Percentiles rank a stretch among this genome's conserved stretches.
Evolutionary conservation across 2,329 filamentous ascomycete species (phyloP).

Genomic region (Ilyonectria robusta): DNA sequence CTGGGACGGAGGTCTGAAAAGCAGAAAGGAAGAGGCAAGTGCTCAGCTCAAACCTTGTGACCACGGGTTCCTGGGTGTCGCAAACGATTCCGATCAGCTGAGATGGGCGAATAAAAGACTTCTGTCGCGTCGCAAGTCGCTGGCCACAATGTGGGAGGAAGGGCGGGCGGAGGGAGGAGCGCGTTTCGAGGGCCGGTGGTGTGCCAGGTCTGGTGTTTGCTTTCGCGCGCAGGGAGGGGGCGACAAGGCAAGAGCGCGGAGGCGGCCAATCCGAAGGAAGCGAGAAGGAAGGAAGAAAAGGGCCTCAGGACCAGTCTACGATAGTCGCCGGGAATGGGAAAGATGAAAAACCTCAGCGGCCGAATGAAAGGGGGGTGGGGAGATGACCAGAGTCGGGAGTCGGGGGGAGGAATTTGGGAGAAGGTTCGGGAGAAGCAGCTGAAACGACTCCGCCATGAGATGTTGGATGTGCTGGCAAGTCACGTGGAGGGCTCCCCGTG

Average conservation of each 20-base stretch:
- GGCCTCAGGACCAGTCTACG: slow-evolving; percentile 35
- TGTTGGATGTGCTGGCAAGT: slow-evolving; percentile 33
- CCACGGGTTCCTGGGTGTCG: slow-evolving; percentile 41
- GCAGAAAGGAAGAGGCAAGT: slow-evolving; percentile 57
- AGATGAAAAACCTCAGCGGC: slow-evolving; percentile 41
- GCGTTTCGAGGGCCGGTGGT: slow-evolving; percentile 31
- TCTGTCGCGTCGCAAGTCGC: slow-evolving; percentile 40
- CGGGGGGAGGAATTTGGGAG: slow-evolving; percentile 36
- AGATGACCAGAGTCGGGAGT: slow-evolving; percentile 41
- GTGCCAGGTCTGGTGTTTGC: slow-evolving; percentile 5
- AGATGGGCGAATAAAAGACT: slow-evolving; percentile 23
- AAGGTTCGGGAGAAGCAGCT: slow-evolving; percentile 45
- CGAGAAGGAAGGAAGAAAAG: slow-evolving; percentile 28
- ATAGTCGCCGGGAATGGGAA: slow-evolving; percentile 38
- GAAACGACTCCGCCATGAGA: slow-evolving; percentile 41
- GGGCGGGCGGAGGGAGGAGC: slow-evolving; percentile 27
- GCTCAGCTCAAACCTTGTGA: slow-evolving; percentile 56
- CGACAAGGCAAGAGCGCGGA: slow-evolving; percentile 31
- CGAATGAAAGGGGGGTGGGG: slow-evolving; percentile 37
- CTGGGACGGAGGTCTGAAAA: slow-evolving; percentile 54
- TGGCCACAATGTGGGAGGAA: slow-evolving; percentile 24
- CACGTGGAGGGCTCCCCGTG: slow-evolving; percentile 27
- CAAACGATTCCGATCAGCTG: slow-evolving; percentile 39
- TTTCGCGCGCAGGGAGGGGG: slow-evolving; percentile 39
- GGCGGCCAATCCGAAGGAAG: slow-evolving; percentile 36